Evolutionary conservation across 345 rosid species (phyloP), one percentile per base, ranked within the genome.

Genomic region (Erodium maritimum): DNA sequence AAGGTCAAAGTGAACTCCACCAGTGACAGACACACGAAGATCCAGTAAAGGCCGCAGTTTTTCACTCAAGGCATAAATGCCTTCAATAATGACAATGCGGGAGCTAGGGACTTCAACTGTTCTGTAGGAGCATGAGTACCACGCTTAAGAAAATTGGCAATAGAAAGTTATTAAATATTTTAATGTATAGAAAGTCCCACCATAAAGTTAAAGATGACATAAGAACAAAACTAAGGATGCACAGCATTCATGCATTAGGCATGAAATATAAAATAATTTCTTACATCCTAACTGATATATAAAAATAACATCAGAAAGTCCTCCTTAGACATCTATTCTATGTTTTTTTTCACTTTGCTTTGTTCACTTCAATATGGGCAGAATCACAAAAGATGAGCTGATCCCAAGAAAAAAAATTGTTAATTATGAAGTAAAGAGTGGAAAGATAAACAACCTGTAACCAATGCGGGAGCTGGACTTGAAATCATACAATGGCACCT

Each of bases 1-100:
- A 64, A 93, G 95, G 76, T 93, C 99, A 72, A 89, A 83, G 75
- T 93, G 97, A 76, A 93, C 85, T 56, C 97, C 97, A 60, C 97
- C 99, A 21, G 96, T 93, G 61, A 93, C 82, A 62, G 99, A 93
- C 56, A 89, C 97, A 23, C 99, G 99, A 64, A 93, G 91, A 79
- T 89, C 97, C 19, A 93, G 82, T 60, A 89, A 67, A 60, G 95
- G 95, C 18, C 95, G 78, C 69, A 93, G 72, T 72, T 68, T 89
- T 69, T 87, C 99, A 61, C 95, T 93, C 69, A 93, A 78, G 55
- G 99, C 94, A 37, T 87, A 89, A 58, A 93, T 93, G 56, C 99
- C 96, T 79, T 93, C 99, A 68, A 93, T 81, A 69, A 93, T 75
- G 74, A 93, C 91, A 69, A 93, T 80, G 65, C 88, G 85, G 29